Conservation (phyloP, 352 stramenopile species). For the Albugo candida region DNA sequence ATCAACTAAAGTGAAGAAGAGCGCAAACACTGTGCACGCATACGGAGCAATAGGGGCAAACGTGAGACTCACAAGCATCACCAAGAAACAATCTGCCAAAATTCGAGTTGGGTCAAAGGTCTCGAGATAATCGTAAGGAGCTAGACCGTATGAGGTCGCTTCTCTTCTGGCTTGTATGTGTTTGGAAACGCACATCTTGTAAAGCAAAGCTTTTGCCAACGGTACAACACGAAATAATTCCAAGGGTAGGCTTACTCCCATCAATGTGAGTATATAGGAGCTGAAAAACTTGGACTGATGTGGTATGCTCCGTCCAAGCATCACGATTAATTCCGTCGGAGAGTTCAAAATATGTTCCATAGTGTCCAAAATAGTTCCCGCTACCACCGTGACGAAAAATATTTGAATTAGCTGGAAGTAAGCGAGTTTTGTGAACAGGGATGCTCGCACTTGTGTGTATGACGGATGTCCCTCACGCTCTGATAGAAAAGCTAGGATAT, state of each 20-base stretch:
- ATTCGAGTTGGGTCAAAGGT: constrained; percentile 31
- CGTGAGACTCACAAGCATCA: constrained; percentile 50
- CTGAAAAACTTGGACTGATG: constrained; percentile 73
- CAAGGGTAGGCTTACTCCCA: constrained; percentile 29
- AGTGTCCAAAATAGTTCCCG: constrained; percentile 55
- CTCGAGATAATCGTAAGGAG: no score
- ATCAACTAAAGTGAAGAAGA: constrained; percentile 52
- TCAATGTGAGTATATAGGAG: constrained; percentile 57
- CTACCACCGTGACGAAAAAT: constrained; percentile 62
- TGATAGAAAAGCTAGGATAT: constrained; percentile 48
- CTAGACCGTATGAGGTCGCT: constrained; percentile 16
- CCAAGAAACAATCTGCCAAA: constrained; percentile 42
- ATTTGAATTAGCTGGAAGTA: constrained; percentile 74
- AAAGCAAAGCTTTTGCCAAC: constrained; percentile 23
- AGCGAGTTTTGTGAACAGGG: constrained; percentile 52
- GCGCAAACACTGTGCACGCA: constrained; percentile 47
- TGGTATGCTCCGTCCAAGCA: constrained; percentile 62
- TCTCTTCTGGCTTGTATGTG: constrained; percentile 34
- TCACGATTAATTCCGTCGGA: constrained; percentile 36
- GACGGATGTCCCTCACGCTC: constrained; percentile 47
- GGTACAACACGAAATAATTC: constrained; percentile 46
- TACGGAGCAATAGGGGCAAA: constrained; percentile 60
- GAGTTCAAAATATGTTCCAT: constrained; percentile 60
- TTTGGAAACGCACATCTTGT: constrained; percentile 33
- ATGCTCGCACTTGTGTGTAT: constrained; percentile 34